Base-by-base conservation (phyloP, 768 basidiomycete species). In the Xerocomellus intermedius region DNA sequence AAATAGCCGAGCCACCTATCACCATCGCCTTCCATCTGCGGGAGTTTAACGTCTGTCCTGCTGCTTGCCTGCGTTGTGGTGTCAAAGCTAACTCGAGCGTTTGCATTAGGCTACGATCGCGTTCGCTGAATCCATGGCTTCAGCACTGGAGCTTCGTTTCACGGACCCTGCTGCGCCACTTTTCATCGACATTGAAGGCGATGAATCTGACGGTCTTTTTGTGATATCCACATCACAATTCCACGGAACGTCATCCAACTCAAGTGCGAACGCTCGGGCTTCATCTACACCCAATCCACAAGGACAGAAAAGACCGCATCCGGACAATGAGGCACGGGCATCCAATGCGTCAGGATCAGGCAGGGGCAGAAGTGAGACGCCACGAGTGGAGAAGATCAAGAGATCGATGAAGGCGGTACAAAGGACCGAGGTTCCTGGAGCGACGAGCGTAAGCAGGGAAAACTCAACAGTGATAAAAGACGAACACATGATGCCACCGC, bases 1-100 rank as follows among this genome's bases (percentile, higher is more conserved):
- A 89, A 43, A 74, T 92, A 12, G 78, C 76, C 61, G 72, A 77
- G 10, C 72, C 81, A 17, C 87, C 91, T 2, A 80, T 81, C 32
- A 84, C 82, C 4, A 80, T 94, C 48, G 84, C 83, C 1, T 91
- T 93, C 61, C 91, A 92, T 70, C 71, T 94, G 28, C 83, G 87
- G 36, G 91, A 94, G 73, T 91, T 94, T 71, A 90, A 85, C 55
- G 91, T 91, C 78, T 42, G 56, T 57, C 41, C 33, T 43, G 39
- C 42, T 51, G 0, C 45, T 41, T 50, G 28, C 30, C 35, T 22
- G 12, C 30, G 6, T 44, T 5, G 12, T 42, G 28, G n/a, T 22
- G 2, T 44, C 43, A 22, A n/a, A 41, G 22, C 28, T 53, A 33
- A 57, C 36, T 48, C 14, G 3, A 28, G 10, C n/a, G 22, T 48